Percentiles rank a stretch among this genome's conserved stretches.
These are phyloP conservation scores for Quercus phellos DNA, from an alignment of 331 rosid species.

Conservation along the genomic window DNA sequence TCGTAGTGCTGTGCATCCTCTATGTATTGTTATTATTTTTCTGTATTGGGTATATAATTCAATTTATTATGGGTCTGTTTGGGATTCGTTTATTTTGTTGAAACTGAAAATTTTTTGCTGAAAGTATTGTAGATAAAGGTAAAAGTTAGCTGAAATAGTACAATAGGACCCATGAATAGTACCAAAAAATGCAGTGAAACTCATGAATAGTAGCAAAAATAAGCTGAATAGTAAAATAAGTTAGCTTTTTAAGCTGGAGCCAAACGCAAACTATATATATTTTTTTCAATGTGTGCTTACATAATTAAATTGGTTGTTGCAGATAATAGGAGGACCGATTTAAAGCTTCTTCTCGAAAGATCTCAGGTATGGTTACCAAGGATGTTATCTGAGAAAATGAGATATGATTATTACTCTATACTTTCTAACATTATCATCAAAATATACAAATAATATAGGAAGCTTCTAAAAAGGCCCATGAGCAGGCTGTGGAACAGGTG, in stretches of 20 bases:
- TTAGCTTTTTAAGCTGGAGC: too few relatives aligned
- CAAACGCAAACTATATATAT: background rate
- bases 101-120: too few relatives aligned
- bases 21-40: background rate
- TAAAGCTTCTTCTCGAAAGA: slow-evolving; percentile 45
- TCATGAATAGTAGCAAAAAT: too few relatives aligned
- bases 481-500: slow-evolving; percentile 60
- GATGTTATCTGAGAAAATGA: background rate
- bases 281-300: background rate
- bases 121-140: too few relatives aligned
- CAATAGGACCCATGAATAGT: too few relatives aligned
- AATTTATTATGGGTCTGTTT: background rate
- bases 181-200: too few relatives aligned
- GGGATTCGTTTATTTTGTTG: too few relatives aligned
- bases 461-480: slow-evolving; percentile 48
- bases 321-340: slow-evolving; percentile 45
- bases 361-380: slow-evolving; percentile 51
- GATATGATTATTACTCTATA: slow-evolving; percentile 6
- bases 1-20: background rate
- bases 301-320: slow-evolving; percentile 24
- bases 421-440: background rate
- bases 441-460: slow-evolving; percentile 47
- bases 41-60: background rate
- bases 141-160: too few relatives aligned
- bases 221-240: too few relatives aligned